phyloP scores from a whole-genome alignment of 1,139 yeast genomes.

The Candida sojae region DNA sequence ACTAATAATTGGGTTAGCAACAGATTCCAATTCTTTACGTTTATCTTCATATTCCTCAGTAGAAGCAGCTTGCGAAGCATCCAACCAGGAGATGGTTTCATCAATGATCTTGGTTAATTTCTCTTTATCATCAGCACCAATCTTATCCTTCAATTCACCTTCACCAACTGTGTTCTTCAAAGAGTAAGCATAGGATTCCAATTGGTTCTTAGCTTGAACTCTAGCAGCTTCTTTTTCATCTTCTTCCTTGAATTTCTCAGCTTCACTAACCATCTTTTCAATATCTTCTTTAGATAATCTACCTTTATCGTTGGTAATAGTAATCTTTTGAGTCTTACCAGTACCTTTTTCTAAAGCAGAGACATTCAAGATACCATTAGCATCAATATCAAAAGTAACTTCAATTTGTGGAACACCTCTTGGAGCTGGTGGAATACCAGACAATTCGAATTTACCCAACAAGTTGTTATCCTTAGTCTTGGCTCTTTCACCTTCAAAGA shows the following conservation, averaged over 20 bases:
- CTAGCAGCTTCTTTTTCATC: conserved; percentile 40
- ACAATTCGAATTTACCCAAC: conserved; percentile 90
- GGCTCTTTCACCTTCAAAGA: conserved; percentile 96
- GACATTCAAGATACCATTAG: conserved; percentile 93
- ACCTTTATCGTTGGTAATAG: conserved; percentile 48
- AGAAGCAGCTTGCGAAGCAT: conserved; percentile 51
- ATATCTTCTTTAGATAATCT: conserved; percentile 52
- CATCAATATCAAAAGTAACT: conserved; percentile 90
- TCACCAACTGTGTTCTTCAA: conserved; percentile 62
- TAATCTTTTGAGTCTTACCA: conserved; percentile 53
- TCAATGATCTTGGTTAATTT: conserved; percentile 42
- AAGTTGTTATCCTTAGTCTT: conserved; percentile 91
- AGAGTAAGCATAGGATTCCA: conserved; percentile 87
- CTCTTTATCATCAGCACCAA: conserved; percentile 47
- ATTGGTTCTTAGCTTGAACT: conserved; percentile 68
- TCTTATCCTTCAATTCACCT: conserved; percentile 54
- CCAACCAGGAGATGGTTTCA: conserved; percentile 53
- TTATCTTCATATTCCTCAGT: conserved; percentile 59
- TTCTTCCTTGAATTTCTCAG: conserved; percentile 42
- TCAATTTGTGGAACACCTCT: conserved; percentile 97
- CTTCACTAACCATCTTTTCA: conserved; percentile 51
- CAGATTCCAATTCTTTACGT: conserved; percentile 64
- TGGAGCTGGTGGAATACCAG: conserved; percentile 97
- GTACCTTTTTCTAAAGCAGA: conserved; percentile 95
- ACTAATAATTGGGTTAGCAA: conserved; percentile 67